Conservation (phyloP, 805 yeast genomes). For the Monosporozyma yasuniensis region DNA sequence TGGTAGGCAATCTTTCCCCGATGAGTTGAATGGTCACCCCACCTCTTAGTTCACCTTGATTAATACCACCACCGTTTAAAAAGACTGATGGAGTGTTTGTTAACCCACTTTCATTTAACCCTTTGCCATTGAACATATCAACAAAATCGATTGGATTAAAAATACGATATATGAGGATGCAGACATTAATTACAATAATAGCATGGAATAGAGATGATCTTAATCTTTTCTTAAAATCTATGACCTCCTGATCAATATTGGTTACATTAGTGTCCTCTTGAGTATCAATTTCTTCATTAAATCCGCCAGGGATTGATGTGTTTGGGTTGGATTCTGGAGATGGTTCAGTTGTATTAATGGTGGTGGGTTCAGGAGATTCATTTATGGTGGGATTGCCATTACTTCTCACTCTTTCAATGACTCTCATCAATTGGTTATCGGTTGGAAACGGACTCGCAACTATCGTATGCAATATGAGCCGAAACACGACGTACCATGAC, state of each 20-base stretch:
- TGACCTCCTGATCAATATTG: constrained; percentile 4
- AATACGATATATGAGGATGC: constrained; percentile 13
- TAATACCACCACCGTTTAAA: constrained; percentile 16
- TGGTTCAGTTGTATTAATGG: constrained; percentile 1
- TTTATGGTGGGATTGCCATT: neutral
- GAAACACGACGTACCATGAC: constrained; percentile 8
- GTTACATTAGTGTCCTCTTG: constrained; percentile 5
- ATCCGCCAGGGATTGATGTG: constrained; percentile 18
- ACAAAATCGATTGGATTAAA: constrained; percentile 31
- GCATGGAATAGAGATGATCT: constrained; percentile 21
- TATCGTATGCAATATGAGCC: constrained; percentile 11
- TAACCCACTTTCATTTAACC: constrained; percentile 15
- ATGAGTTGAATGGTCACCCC: constrained; percentile 36
- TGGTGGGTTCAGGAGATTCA: constrained; percentile 8
- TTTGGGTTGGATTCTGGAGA: constrained; percentile 11
- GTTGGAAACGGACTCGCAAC: constrained; percentile 35
- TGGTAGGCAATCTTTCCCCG: constrained; percentile 37
- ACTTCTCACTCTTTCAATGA: constrained; percentile 7
- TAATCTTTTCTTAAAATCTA: constrained; percentile 13
- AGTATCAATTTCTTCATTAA: constrained; percentile 6
- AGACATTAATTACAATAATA: constrained; percentile 17
- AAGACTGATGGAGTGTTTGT: constrained; percentile 28
- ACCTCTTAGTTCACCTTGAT: constrained; percentile 30
- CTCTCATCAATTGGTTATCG: constrained; percentile 18
- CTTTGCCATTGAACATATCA: constrained; percentile 25